These are phyloP conservation scores for Skeletonema costatum DNA, from an alignment of 108 stramenopile genomes.

Conservation along the genomic window DNA sequence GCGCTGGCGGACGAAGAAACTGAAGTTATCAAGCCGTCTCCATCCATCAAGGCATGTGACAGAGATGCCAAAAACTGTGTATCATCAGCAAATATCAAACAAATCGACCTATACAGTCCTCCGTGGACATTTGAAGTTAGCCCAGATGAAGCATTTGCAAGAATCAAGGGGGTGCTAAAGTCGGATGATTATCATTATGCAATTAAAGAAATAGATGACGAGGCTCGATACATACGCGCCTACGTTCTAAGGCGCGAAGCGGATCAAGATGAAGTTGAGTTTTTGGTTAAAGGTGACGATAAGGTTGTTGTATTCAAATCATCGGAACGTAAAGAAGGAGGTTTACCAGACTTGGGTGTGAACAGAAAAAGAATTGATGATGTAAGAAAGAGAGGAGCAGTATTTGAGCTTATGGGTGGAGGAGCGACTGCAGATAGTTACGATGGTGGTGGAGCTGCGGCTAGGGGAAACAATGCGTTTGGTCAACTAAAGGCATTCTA, in stretches of 20 bases:
- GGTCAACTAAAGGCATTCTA: conserved; percentile 91
- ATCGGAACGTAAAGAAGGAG: conserved; percentile 50
- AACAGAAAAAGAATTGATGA: conserved; percentile 66
- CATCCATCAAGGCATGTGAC: conserved; percentile 16
- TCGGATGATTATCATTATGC: conserved; percentile 41
- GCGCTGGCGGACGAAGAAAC: conserved; percentile 15
- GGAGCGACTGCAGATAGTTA: conserved; percentile 55
- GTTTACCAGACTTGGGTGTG: conserved; percentile 67
- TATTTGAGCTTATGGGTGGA: conserved; percentile 83
- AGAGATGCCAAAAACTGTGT: conserved; percentile 57
- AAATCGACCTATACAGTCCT: conserved; percentile 65
- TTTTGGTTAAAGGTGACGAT: conserved; percentile 66
- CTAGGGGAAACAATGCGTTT: conserved; percentile 54
- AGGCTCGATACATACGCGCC: conserved; percentile 56
- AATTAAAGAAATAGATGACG: conserved; percentile 57
- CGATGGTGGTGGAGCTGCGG: conserved; percentile 35
- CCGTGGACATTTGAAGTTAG: conserved; percentile 82
- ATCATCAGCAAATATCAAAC: conserved; percentile 68
- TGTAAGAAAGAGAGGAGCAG: conserved; percentile 61
- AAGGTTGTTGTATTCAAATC: conserved; percentile 70
- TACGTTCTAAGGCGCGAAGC: conserved; percentile 47
- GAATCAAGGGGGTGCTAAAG: conserved; percentile 74
- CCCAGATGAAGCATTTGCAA: conserved; percentile 71
- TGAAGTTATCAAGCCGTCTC: neutral
- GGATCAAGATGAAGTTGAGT: conserved; percentile 65